Conservation (phyloP, 1,284 basidiomycete species). For the Tylopilus orsonianus region DNA sequence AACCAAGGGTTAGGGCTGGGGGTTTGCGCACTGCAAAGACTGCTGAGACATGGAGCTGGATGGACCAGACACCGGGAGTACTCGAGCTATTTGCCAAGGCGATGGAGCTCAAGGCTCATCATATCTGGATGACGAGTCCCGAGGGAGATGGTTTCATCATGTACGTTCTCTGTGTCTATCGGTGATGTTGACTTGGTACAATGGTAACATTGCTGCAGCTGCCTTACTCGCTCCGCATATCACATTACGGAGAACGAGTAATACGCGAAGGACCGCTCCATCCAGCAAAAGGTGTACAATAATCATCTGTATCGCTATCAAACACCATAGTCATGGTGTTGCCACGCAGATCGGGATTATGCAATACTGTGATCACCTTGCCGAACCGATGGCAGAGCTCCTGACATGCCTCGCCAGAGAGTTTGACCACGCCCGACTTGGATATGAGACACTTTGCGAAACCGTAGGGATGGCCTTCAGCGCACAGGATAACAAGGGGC, state of each 20-base stretch:
- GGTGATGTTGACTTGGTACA: too few relatives aligned
- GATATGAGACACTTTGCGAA: conserved; percentile 88
- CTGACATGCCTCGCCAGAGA: conserved; percentile 80
- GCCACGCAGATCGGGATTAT: conserved; percentile 89
- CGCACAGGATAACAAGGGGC: too few relatives aligned
- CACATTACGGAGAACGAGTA: conserved; percentile 83
- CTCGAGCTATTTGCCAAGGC: conserved; percentile 72
- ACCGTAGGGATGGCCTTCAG: conserved; percentile 43
- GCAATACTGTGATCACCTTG: conserved; percentile 93
- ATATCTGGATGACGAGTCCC: too few relatives aligned
- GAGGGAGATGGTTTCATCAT: too few relatives aligned
- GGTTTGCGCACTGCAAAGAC: too few relatives aligned
- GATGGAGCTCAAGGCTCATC: conserved; percentile 70
- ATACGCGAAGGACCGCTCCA: conserved; percentile 80
- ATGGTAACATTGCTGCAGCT: conserved; percentile 47
- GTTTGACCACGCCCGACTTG: conserved; percentile 87
- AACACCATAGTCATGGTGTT: conserved; percentile 84
- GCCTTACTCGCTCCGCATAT: conserved; percentile 84
- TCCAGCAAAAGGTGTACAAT: conserved; percentile 81
- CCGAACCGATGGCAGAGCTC: conserved; percentile 93
- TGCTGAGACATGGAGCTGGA: conserved; percentile 70
- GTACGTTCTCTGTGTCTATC: too few relatives aligned
- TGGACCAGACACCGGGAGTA: conserved; percentile 67
- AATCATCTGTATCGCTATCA: conserved; percentile 89
- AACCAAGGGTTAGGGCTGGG: too few relatives aligned